phyloP scores from a whole-genome alignment of 768 basidiomycete species.

The Termitomyces sp. region DNA sequence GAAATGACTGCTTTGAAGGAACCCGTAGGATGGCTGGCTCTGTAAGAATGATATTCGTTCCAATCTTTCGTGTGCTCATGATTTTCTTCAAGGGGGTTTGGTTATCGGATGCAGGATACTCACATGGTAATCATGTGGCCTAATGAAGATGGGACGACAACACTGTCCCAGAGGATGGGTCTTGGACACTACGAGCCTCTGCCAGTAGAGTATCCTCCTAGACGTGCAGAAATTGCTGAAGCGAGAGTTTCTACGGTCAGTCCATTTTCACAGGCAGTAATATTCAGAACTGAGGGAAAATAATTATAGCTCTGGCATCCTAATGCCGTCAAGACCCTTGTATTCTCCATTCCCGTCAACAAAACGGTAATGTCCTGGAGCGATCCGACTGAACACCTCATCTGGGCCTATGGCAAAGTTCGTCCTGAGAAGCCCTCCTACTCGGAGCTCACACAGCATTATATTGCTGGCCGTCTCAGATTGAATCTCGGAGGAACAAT shows the following conservation, averaged over 20 bases:
- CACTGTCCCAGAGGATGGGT: slow-evolving; percentile 56
- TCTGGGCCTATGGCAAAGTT: slow-evolving; percentile 37
- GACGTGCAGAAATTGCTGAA: slow-evolving; percentile 37
- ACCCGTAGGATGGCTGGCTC: slow-evolving; percentile 49
- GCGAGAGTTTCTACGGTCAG: slow-evolving; percentile 31
- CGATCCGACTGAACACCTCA: slow-evolving; percentile 26
- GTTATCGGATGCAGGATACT: slow-evolving; percentile 41
- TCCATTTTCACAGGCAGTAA: not conserved
- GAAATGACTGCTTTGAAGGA: slow-evolving; percentile 37
- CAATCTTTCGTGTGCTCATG: not conserved
- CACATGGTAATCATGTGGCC: slow-evolving; percentile 57
- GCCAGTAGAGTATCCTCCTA: slow-evolving; percentile 38
- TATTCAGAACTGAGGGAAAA: not conserved
- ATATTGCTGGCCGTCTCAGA: slow-evolving; percentile 29
- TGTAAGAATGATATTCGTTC: slow-evolving; percentile 30
- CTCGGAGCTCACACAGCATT: slow-evolving; percentile 25
- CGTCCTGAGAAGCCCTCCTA: slow-evolving; percentile 20
- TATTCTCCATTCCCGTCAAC: slow-evolving; percentile 41
- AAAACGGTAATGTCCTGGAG: slow-evolving; percentile 24
- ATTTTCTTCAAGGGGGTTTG: slow-evolving; percentile 40
- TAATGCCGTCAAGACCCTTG: slow-evolving; percentile 29
- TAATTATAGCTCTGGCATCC: slow-evolving; percentile 23
- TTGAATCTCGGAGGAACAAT: slow-evolving; percentile 31
- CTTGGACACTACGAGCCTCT: slow-evolving; percentile 44
- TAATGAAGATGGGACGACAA: slow-evolving; percentile 46